These are phyloP conservation scores for Colletotrichum sp. DNA, from an alignment of 2,329 filamentous ascomycete species.

Conservation along the genomic window DNA sequence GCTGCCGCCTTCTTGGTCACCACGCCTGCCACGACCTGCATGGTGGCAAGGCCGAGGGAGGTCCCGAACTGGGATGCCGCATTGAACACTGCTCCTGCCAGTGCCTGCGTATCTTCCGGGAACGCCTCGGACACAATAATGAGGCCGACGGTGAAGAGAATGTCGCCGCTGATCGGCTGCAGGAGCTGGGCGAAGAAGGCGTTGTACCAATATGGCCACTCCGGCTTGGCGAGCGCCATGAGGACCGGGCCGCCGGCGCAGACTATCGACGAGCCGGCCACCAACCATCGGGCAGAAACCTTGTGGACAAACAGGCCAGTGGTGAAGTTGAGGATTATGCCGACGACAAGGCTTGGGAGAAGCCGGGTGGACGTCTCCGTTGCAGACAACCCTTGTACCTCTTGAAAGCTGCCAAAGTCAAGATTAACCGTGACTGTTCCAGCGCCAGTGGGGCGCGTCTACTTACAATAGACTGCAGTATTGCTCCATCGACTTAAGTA, in stretches of 20 bases:
- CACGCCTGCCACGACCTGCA: constrained; percentile 47
- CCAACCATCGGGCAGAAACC: constrained; percentile 42
- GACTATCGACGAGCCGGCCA: constrained; percentile 43
- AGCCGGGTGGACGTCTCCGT: constrained; percentile 46
- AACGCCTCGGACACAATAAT: constrained; percentile 61
- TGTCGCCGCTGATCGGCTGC: constrained; percentile 45
- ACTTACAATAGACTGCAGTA: constrained; percentile 38
- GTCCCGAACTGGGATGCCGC: constrained; percentile 61
- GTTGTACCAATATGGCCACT: constrained; percentile 56
- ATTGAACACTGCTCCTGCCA: constrained; percentile 68
- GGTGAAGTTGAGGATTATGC: constrained; percentile 44
- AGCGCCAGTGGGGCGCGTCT: neutral
- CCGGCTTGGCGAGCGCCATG: constrained; percentile 57
- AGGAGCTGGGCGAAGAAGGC: constrained; percentile 49
- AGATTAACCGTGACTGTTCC: neutral
- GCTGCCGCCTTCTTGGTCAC: constrained; percentile 31
- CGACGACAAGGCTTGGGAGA: constrained; percentile 49
- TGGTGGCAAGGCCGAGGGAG: constrained; percentile 51
- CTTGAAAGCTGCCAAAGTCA: neutral
- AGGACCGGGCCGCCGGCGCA: constrained; percentile 53
- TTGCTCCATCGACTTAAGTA: constrained; percentile 51
- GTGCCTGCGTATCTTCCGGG: constrained; percentile 58
- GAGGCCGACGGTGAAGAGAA: constrained; percentile 61
- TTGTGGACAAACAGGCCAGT: constrained; percentile 51
- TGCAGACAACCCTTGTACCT: neutral